Evolutionary conservation across 176 grass and related monocot genomes (phyloP).

Genomic region (Rhynchospora breviuscula): DNA sequence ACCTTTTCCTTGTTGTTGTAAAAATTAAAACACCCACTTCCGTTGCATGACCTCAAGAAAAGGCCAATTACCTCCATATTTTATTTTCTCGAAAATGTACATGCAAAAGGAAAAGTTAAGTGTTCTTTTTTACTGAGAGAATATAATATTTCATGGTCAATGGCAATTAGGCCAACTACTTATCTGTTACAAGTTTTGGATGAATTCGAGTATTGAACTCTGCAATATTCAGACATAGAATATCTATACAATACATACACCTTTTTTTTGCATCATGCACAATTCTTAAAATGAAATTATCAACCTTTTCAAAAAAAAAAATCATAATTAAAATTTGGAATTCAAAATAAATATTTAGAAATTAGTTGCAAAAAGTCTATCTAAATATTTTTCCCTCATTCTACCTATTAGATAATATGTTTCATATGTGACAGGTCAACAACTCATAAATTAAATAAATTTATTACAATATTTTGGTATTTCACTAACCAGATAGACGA

Average conservation of each 20-base stretch:
- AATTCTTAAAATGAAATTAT: neutral
- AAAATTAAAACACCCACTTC: constrained; percentile 29
- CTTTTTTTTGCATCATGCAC: neutral
- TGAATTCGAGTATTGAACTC: neutral
- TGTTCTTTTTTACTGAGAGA: constrained; percentile 33
- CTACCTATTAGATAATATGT: neutral
- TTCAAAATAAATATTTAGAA: neutral
- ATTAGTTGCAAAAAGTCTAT: neutral
- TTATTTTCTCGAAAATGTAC: constrained; percentile 24
- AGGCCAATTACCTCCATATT: constrained; percentile 23
- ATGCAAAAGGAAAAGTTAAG: constrained; percentile 33
- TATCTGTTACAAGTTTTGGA: constrained; percentile 5
- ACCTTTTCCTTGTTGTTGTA: constrained; percentile 34
- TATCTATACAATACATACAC: neutral
- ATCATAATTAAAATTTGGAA: neutral
- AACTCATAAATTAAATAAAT: neutral
- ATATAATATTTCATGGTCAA: constrained; percentile 49
- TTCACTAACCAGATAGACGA: neutral
- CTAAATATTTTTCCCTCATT: neutral
- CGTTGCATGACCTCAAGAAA: constrained; percentile 30
- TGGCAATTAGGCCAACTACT: constrained; percentile 20
- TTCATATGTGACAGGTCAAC: neutral
- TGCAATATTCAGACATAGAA: neutral
- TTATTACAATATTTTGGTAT: neutral
- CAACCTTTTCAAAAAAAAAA: neutral